Conservation (phyloP, 1,284 basidiomycete genomes). For the Sanghuangporus weigelae region DNA sequence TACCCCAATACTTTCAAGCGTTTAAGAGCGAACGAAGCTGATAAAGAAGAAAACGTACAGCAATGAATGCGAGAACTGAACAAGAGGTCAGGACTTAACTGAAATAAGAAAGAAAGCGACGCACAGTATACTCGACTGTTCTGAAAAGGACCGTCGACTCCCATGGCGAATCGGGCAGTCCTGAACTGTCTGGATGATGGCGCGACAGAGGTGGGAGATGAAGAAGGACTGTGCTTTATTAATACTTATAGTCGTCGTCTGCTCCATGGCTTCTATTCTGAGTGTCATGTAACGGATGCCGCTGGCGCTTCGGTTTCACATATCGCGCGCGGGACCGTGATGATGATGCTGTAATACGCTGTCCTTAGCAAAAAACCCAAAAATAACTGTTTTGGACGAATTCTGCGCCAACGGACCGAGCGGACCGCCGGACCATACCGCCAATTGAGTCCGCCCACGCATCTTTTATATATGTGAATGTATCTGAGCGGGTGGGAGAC, state of each 20-base stretch:
- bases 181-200: background rate
- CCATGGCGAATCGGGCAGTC: background rate
- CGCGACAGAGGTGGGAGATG: background rate
- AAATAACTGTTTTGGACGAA: no score
- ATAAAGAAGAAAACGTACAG: constrained; percentile 17
- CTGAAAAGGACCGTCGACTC: constrained; percentile 29
- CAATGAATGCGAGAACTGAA: constrained; percentile 63
- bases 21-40: background rate
- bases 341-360: background rate
- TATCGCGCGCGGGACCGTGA: background rate
- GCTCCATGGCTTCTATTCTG: background rate
- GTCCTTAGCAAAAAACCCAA: no score
- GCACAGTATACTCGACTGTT: constrained; percentile 59
- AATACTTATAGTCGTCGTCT: background rate
- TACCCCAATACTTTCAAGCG: constrained; percentile 56
- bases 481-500: no score
- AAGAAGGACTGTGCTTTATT: background rate
- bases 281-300: background rate
- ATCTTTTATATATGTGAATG: no score
- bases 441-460: no score
- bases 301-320: background rate
- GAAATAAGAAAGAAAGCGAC: constrained; percentile 20
- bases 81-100: background rate
- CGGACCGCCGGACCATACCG: no score
- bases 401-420: no score